Evolutionary conservation across 1,139 yeast species (phyloP).

Genomic region (Williopsis jadinii): DNA sequence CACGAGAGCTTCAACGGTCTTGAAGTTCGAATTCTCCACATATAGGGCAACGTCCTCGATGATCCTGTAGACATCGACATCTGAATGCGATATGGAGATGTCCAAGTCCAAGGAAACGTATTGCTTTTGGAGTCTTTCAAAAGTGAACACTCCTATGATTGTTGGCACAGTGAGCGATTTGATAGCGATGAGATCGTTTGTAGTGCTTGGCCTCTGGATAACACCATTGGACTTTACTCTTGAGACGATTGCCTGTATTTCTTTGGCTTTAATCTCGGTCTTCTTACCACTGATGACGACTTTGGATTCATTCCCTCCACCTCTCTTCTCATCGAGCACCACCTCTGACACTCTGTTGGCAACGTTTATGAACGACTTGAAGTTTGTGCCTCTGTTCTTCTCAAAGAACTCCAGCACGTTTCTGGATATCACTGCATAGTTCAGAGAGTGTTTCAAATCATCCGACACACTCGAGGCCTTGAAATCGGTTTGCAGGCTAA

Average conservation of each 20-base stretch:
- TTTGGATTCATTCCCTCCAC: constrained; percentile 47
- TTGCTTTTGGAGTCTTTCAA: constrained; percentile 78
- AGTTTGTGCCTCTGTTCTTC: constrained; percentile 36
- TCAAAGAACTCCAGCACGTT: constrained; percentile 49
- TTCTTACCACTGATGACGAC: constrained; percentile 34
- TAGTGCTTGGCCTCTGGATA: constrained; percentile 11
- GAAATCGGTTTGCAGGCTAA: constrained; percentile 62
- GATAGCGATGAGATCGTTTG: constrained; percentile 40
- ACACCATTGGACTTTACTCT: constrained; percentile 17
- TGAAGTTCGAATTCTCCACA: constrained; percentile 71
- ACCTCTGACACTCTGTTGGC: constrained; percentile 46
- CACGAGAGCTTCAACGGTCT: constrained; percentile 90
- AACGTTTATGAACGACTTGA: constrained; percentile 47
- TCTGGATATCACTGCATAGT: constrained; percentile 78
- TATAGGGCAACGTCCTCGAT: constrained; percentile 44
- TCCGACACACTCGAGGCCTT: constrained; percentile 66
- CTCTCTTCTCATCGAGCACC: constrained; percentile 40
- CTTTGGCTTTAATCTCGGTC: constrained; percentile 45
- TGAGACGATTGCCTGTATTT: constrained; percentile 34
- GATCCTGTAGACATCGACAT: constrained; percentile 27
- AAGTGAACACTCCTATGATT: constrained; percentile 84
- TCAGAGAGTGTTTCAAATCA: constrained; percentile 72
- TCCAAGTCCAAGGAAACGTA: constrained; percentile 56
- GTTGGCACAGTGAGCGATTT: constrained; percentile 56
- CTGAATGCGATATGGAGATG: constrained; percentile 27